Percentiles rank a stretch among this genome's conserved stretches.
Evolutionary conservation across 177 flowering plant species (phyloP).

Genomic region (Vitis hybrid): DNA sequence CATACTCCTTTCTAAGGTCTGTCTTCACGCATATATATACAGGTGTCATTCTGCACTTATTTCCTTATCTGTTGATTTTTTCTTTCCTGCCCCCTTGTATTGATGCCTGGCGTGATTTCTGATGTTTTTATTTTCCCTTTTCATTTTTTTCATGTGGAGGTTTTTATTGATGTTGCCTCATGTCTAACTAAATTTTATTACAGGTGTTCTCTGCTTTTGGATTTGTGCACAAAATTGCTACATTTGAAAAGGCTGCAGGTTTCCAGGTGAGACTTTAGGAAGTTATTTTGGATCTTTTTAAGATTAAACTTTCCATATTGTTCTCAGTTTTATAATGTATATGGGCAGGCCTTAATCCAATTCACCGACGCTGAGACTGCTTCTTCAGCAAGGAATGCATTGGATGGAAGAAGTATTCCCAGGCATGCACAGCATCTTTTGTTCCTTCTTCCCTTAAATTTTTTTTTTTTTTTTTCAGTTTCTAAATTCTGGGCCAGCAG

Average conservation of each 20-base stretch:
- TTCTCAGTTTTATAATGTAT: neutral
- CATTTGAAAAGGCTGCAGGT: constrained; percentile 94
- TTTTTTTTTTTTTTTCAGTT: too few species aligned
- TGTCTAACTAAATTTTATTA: constrained; percentile 20
- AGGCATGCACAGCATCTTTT: constrained; percentile 34
- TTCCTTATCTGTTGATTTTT: constrained; percentile 31
- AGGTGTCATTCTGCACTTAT: constrained; percentile 62
- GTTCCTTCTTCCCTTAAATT: neutral
- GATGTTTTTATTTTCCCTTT: neutral
- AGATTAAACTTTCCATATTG: constrained; percentile 1
- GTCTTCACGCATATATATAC: constrained; percentile 40
- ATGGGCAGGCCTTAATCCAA: constrained; percentile 79
- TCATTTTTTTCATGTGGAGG: neutral
- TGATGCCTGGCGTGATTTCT: constrained; percentile 13
- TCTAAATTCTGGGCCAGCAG: too few species aligned
- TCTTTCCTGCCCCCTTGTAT: constrained; percentile 4
- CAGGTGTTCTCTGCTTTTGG: constrained; percentile 97
- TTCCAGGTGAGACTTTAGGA: constrained; percentile 59
- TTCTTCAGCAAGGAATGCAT: constrained; percentile 69
- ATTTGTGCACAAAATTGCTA: constrained; percentile 89
- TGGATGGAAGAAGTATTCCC: constrained; percentile 94
- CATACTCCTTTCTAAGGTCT: constrained; percentile 52
- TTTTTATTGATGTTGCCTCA: neutral
- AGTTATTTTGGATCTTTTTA: neutral
- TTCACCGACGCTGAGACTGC: constrained; percentile 78